A percentile compares a stretch with the other conserved stretches of the same genome.
These are phyloP conservation scores for Aspergillus pseudonomiae DNA, from an alignment of 2,329 filamentous ascomycete species.

Conservation along the genomic window DNA sequence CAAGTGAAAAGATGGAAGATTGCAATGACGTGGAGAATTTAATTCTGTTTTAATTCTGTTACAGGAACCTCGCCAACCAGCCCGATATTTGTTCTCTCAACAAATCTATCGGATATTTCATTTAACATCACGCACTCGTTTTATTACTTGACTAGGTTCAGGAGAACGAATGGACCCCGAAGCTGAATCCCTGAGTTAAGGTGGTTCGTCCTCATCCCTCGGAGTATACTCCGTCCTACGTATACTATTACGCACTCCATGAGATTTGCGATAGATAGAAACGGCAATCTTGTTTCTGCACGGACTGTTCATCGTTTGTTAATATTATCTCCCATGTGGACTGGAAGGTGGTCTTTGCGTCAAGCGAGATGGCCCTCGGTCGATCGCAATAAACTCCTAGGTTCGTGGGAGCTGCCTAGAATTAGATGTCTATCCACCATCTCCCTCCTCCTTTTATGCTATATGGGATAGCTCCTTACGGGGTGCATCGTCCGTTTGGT, in stretches of 20 bases:
- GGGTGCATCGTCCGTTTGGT: not conserved
- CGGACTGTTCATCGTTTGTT: constrained; percentile 17
- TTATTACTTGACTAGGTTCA: not conserved
- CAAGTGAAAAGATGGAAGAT: not conserved
- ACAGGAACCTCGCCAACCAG: not conserved
- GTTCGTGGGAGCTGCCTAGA: not conserved
- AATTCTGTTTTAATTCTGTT: not conserved
- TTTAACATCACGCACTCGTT: not conserved
- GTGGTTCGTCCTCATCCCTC: not conserved
- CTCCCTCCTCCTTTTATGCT: not conserved
- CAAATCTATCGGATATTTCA: not conserved
- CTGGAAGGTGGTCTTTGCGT: constrained; percentile 18
- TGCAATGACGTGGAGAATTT: not conserved
- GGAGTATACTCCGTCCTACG: constrained; percentile 1
- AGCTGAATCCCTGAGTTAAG: not conserved
- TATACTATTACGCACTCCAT: constrained; percentile 1
- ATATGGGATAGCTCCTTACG: not conserved
- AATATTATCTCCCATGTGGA: constrained; percentile 21
- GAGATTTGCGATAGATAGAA: not conserved
- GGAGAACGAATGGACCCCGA: not conserved
- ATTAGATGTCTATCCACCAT: not conserved
- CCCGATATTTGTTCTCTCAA: not conserved
- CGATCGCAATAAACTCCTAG: constrained; percentile 19
- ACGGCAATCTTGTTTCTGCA: constrained; percentile 12
- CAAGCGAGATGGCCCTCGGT: constrained; percentile 14